Base-by-base conservation (phyloP, 768 basidiomycete species). In the Pulveroboletus sp. region DNA sequence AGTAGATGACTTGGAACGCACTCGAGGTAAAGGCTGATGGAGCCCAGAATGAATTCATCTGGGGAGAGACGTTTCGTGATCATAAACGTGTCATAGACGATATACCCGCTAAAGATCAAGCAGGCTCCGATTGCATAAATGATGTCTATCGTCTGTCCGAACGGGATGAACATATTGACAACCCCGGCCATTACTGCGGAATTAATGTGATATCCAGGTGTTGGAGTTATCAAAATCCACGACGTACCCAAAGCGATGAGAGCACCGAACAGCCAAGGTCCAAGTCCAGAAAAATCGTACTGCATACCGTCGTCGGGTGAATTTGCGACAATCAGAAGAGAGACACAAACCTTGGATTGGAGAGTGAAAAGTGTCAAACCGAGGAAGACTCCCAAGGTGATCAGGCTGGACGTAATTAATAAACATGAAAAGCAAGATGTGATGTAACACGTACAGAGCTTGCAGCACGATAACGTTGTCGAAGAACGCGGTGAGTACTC, bases 231-330 rank as follows among this genome's bases (percentile, higher is more conserved):
- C 40, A 48, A 17, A 49, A 51, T 24, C 1, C 8, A 31, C 32
- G 36, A 65, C 82, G 24, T 70, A 89, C 88, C 48, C 43, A 95
- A 70, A 7, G 91, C 93, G 54, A 93, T 73, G 47, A 96, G 76
- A 42, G 81, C 86, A 15, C 80, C 90, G 57, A 93, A 94, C 27
- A 97, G 76, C 81, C 86, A 95, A 1, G 94, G 89, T 0, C 84
- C 93, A 74, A 96, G 81, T 46, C 89, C 89, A 11, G 85, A 86
- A 71, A 99, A 97, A 72, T 98, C 94, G 70, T 92, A 96, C 88
- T 91, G 57, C 33, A 51, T 33, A 14, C 3, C 36, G 36, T 39
- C 11, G 53, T 51, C 42, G 6, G 42, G 35, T 21, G 35, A 14
- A 15, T 30, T 31, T 11, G n/a, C 15, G 31, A 10, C 12, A 6